Evolutionary conservation across 2,329 filamentous ascomycete genomes (phyloP).

Genomic region (Ampelomyces quisqualis): DNA sequence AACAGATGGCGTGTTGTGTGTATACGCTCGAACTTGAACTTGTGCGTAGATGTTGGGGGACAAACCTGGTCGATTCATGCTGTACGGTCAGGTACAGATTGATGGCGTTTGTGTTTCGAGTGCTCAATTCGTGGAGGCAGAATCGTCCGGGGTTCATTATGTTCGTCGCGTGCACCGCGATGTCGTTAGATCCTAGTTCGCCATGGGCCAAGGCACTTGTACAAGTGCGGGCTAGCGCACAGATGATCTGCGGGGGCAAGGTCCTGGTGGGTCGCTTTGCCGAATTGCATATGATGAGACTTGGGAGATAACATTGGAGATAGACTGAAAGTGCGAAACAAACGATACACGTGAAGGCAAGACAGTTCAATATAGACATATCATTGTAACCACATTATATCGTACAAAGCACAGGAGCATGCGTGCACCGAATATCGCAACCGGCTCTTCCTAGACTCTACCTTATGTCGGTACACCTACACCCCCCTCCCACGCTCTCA

Average conservation of each 20-base stretch:
- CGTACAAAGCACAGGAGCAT: no score
- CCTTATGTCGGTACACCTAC: no score
- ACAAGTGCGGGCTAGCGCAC: background rate
- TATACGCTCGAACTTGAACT: conserved; percentile 17
- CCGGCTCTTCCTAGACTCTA: no score
- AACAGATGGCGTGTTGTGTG: conserved; percentile 6
- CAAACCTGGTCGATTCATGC: conserved; percentile 55
- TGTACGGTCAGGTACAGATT: conserved; percentile 12
- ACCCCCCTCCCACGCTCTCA: no score
- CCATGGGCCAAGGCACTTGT: conserved; percentile 1
- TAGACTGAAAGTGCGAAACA: no score
- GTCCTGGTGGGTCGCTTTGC: background rate
- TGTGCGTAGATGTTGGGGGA: conserved; percentile 19
- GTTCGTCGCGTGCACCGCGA: conserved; percentile 3
- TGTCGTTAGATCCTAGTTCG: conserved; percentile 1
- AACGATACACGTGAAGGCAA: no score
- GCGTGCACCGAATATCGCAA: no score
- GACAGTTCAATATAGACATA: no score
- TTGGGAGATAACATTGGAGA: no score
- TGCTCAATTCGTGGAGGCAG: background rate
- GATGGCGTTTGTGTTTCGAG: background rate
- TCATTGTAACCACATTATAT: no score
- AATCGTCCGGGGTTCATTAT: background rate
- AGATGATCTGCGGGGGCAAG: conserved; percentile 3
- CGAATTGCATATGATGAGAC: conserved; percentile 1